Evolutionary conservation across 352 stramenopile species (phyloP).

Genomic region (Hyaloperonospora arabidopsidis): DNA sequence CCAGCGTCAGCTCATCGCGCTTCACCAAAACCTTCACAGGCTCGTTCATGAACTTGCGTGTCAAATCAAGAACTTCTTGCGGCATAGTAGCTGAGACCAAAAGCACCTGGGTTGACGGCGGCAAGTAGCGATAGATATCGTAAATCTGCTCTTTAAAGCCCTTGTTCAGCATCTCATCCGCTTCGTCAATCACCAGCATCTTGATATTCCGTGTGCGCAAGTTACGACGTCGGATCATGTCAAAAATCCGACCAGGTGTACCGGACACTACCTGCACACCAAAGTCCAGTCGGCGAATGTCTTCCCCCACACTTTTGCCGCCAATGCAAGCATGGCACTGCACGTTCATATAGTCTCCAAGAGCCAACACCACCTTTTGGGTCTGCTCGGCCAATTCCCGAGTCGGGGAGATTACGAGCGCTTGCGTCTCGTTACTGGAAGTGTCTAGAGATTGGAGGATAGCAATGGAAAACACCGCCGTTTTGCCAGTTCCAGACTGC

Average conservation of each 20-base stretch:
- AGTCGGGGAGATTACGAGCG: constrained; percentile 97
- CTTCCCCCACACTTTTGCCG: constrained; percentile 95
- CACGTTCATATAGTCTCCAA: constrained; percentile 95
- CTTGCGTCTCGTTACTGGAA: constrained; percentile 93
- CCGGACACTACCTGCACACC: constrained; percentile 98
- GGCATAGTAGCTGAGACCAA: constrained; percentile 99
- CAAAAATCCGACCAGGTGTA: constrained; percentile 96
- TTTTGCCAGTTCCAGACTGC: constrained; percentile 99
- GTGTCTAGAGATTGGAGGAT: constrained; percentile 98
- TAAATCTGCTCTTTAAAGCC: constrained; percentile 99
- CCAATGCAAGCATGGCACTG: constrained; percentile 97
- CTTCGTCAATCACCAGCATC: constrained; percentile 98
- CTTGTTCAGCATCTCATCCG: constrained; percentile 99
- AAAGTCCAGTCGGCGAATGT: constrained; percentile 96
- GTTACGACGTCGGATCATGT: constrained; percentile 98
- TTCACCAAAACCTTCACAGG: constrained; percentile 99
- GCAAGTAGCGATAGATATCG: constrained; percentile 99
- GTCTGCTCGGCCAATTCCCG: constrained; percentile 99
- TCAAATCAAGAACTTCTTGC: constrained; percentile 98
- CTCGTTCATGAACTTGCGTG: constrained; percentile 97
- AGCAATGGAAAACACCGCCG: constrained; percentile 97
- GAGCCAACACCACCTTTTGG: constrained; percentile 94
- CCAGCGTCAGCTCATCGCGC: constrained; percentile 98
- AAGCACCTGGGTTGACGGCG: constrained; percentile 94
- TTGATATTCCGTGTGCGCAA: constrained; percentile 92